Conservation (phyloP, 2,329 filamentous ascomycete species). For the Arthrinium puccinioides region DNA sequence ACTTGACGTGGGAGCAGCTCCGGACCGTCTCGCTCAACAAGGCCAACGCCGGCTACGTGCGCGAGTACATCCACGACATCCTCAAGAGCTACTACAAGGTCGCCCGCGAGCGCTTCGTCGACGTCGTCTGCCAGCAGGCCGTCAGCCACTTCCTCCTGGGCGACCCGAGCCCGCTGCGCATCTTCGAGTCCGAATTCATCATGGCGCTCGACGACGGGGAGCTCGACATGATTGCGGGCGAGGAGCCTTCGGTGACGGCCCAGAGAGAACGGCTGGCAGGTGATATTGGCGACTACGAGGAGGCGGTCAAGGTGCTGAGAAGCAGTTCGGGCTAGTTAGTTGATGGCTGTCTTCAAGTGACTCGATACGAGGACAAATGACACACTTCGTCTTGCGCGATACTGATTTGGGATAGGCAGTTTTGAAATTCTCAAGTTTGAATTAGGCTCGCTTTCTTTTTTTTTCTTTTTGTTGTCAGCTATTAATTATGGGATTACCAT, state of each 20-base stretch:
- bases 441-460: too few relatives aligned
- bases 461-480: too few relatives aligned
- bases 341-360: too few relatives aligned
- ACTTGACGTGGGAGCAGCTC: too few relatives aligned
- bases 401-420: too few relatives aligned
- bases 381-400: too few relatives aligned
- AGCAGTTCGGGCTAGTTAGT: too few relatives aligned
- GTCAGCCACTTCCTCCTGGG: conserved; percentile 37
- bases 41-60: conserved; percentile 17
- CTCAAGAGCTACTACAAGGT: conserved; percentile 45
- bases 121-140: conserved; percentile 41
- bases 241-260: conserved; percentile 26
- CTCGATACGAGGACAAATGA: too few relatives aligned
- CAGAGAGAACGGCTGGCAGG: conserved; percentile 26
- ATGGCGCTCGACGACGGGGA: conserved; percentile 28
- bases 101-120: conserved; percentile 41
- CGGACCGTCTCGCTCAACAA: conserved; percentile 13
- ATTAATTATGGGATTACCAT: too few relatives aligned
- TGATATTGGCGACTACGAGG: conserved; percentile 30
- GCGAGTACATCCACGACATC: conserved; percentile 41
- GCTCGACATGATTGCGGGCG: conserved; percentile 39
- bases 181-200: conserved; percentile 38
- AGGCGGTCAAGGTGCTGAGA: conserved; percentile 10
- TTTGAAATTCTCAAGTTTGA: too few relatives aligned
- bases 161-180: conserved; percentile 31